Base-by-base conservation (phyloP, 495 filamentous ascomycete species). In the Lophiotrema nucula region DNA sequence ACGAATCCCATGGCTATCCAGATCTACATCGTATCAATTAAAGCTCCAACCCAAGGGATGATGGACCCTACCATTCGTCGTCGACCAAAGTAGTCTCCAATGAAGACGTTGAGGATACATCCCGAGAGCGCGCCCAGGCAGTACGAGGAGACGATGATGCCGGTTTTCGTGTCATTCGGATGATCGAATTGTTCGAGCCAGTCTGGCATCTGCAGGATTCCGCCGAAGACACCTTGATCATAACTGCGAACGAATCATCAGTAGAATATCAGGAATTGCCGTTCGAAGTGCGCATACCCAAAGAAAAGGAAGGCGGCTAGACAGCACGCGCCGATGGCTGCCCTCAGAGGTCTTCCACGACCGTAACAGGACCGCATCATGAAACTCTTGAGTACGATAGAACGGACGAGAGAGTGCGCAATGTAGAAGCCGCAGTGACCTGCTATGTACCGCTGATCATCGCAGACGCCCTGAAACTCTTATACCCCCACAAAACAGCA, bases 211-310 rank as follows among this genome's bases (percentile, higher is more conserved):
- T 68, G 70, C 23, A 76, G 67, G 38, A 80, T 74, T 19, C 77
- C 78, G 26, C 73, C 74, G 64, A 79, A 77, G 12, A 78, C 74
- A 53, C 77, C 79, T 67, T 82, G 79, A 44, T 82, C 79, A 53
- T 81, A 82, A 21, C 46, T 47, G 26, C 31, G 16, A 11, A 43
- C 16, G 11, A 11, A 13, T 47, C 16, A 11, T 4, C 8, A 47
- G 23, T 26, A 4, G 21, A 47, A 25, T 26, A 47, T 8, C 21
- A 26, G 8, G 23, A 47, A 8, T 47, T 11, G 4, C 6, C 16
- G 16, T 11, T 11, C 6, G 5, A 26, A 6, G 39, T 11, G 21
- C 6, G 39, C 39, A 23, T 47, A 47, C 44, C 78, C 41, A 38
- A 64, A 67, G 37, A 69, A 49, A 19, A 69, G 56, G 56, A 69